Evolutionary conservation across 164 flowering plant genomes (phyloP), one percentile per base, ranked within the genome.

Genomic region (Dillenia turbinata): DNA sequence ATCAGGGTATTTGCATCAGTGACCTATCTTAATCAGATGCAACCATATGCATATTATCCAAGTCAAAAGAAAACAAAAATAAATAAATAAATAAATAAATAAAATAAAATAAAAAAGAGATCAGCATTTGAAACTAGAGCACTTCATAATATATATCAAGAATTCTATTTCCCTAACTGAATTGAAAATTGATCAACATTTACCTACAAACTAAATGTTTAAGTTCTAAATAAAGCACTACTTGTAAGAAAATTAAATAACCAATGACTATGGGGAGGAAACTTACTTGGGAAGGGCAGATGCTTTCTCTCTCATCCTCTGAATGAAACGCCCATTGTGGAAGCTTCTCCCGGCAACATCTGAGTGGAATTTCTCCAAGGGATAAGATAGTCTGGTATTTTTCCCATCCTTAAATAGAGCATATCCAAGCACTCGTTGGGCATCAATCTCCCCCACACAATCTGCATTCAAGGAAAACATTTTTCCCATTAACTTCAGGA

Each of bases 291-390:
- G 83, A 74, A 90, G 88, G 53, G 85, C 56, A 53, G 89, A 86
- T 67, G 96, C 93, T 70, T 86, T 92, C 66, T 81, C 82, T 54
- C 98, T 75, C 96, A 92, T 81, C 59, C 90, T 73, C 64, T 90
- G 98, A 49, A 92, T 85, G 73, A 92, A 92, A 46, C 98, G 95
- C 4, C 98, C 98, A 72, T 92, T 88, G 70, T 92, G 98, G 65
- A 92, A 92, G 73, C 98, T 87, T 79, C 98, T 85, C 33, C 98
- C 98, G 16, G 98, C 72, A 8, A 92, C 89, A 82, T 92, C 92
- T 5, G 93, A 66, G 71, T 85, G 77, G 63, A 90, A 92, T 43
- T 87, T 85, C 53, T 92, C 97, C 83, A 90, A 68, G 17, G 98
- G 97, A 65, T 92, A 92, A 17, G 96, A 69, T 26, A 92, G 77